A percentile compares a stretch with the other conserved stretches of the same genome.
Evolutionary conservation across 2,329 filamentous ascomycete species (phyloP).

Genomic region (Aspergillus tanneri): DNA sequence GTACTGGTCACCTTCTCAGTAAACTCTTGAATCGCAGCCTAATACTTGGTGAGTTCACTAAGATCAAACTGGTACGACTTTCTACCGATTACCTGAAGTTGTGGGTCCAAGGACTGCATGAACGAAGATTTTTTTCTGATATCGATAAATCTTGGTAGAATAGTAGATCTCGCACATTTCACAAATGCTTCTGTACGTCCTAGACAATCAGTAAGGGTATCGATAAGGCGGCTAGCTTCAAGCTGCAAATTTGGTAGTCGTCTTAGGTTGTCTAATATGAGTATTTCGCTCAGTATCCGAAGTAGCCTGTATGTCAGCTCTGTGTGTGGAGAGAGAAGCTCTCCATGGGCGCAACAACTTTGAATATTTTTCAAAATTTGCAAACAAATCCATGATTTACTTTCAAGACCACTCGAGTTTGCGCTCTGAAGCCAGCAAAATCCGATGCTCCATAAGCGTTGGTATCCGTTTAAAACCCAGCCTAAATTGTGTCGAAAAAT

Average conservation of each 20-base stretch:
- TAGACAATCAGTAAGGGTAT: conserved; percentile 24
- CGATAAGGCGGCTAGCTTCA: conserved; percentile 30
- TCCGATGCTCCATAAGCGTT: conserved; percentile 33
- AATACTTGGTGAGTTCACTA: conserved; percentile 17
- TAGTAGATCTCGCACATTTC: conserved; percentile 25
- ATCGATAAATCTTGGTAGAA: conserved; percentile 28
- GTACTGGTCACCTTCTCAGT: conserved; percentile 6
- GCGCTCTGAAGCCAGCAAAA: conserved; percentile 28
- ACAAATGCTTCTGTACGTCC: conserved; percentile 19
- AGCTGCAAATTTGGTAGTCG: conserved; percentile 31
- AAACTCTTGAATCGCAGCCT: conserved; percentile 28
- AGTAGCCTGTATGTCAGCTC: conserved; percentile 30
- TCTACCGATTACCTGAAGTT: conserved; percentile 33
- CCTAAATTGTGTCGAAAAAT: conserved; percentile 34
- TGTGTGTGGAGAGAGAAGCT: conserved; percentile 25
- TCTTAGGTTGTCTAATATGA: conserved; percentile 25
- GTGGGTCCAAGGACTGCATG: conserved; percentile 26
- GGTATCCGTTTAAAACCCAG: conserved; percentile 35
- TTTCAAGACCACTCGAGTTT: conserved; percentile 15
- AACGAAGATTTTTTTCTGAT: conserved; percentile 11
- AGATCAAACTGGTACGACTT: neutral
- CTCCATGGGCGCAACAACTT: conserved; percentile 23
- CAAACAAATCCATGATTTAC: conserved; percentile 22
- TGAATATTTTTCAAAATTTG: conserved; percentile 29
- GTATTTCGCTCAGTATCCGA: conserved; percentile 33